Conservation (phyloP, 495 filamentous ascomycete genomes). For the Jackrogersella minutella region DNA sequence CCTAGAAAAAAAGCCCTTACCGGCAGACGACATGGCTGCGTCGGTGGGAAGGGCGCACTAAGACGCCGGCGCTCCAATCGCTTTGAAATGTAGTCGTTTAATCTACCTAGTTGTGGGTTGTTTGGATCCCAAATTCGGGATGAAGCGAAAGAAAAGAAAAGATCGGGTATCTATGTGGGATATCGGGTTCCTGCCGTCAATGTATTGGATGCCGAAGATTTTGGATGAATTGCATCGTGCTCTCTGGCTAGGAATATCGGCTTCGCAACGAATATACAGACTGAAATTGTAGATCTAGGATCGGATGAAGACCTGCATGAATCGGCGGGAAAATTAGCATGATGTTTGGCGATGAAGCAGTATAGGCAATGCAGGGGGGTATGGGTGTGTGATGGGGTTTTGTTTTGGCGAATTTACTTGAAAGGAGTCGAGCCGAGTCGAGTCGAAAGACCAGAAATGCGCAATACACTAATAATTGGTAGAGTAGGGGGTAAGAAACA, state of each 20-base stretch:
- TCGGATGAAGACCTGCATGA: conserved; percentile 41
- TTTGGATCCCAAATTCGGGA: conserved; percentile 9
- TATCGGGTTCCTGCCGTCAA: conserved; percentile 40
- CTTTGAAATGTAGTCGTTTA: conserved; percentile 24
- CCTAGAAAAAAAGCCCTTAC: conserved; percentile 86
- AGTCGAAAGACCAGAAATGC: conserved; percentile 29
- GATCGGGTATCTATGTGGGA: conserved; percentile 34
- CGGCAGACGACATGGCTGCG: conserved; percentile 70
- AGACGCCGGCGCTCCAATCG: conserved; percentile 36
- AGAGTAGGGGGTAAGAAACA: conserved; percentile 6
- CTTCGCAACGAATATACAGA: conserved; percentile 37
- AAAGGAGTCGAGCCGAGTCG: conserved; percentile 25
- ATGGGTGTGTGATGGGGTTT: background rate
- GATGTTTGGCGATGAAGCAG: conserved; percentile 19
- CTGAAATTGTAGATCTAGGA: conserved; percentile 31
- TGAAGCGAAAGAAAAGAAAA: conserved; percentile 4
- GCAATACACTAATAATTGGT: conserved; percentile 5
- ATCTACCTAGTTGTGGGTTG: conserved; percentile 6
- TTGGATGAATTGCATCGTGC: conserved; percentile 44
- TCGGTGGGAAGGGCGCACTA: conserved; percentile 31
- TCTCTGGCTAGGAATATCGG: conserved; percentile 34
- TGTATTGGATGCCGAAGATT: conserved; percentile 41
- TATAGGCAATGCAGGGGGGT: conserved; percentile 18
- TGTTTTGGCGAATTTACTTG: conserved; percentile 11
- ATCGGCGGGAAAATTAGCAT: conserved; percentile 33